These are phyloP conservation scores for Suillus lakei DNA, from an alignment of 768 basidiomycete genomes.

Conservation along the genomic window DNA sequence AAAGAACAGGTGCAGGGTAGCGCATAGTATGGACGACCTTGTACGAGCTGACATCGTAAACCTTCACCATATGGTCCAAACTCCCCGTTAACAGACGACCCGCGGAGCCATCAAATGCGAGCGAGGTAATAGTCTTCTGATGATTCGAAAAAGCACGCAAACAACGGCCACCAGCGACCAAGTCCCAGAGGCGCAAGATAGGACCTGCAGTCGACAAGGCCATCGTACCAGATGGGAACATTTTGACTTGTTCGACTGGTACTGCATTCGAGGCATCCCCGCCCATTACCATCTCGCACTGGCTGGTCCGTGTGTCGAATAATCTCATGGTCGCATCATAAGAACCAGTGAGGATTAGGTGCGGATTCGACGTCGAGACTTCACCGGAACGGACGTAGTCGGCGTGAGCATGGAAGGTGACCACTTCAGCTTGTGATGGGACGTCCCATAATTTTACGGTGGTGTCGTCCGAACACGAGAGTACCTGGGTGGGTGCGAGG, in stretches of 20 bases:
- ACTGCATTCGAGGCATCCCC: constrained; percentile 30
- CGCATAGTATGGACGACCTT: constrained; percentile 99
- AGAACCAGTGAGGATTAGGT: constrained; percentile 88
- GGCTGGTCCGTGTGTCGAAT: constrained; percentile 84
- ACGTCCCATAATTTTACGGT: constrained; percentile 96
- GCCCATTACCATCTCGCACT: constrained; percentile 85
- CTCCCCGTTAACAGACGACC: constrained; percentile 87
- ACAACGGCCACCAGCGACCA: constrained; percentile 90
- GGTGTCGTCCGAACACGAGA: constrained; percentile 96
- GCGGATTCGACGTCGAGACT: constrained; percentile 81
- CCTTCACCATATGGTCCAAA: constrained; percentile 98
- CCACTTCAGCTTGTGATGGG: constrained; percentile 80
- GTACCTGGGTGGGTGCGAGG: constrained; percentile 77
- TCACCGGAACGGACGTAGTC: constrained; percentile 97
- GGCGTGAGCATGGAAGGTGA: constrained; percentile 83
- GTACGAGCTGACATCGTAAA: constrained; percentile 93
- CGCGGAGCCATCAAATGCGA: constrained; percentile 78
- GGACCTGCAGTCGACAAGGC: constrained; percentile 89
- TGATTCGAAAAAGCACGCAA: constrained; percentile 93
- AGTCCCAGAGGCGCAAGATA: constrained; percentile 93
- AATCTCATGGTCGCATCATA: constrained; percentile 92
- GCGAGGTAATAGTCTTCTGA: constrained; percentile 94
- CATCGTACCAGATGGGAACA: constrained; percentile 89
- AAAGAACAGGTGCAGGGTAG: constrained; percentile 91
- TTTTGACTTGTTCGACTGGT: constrained; percentile 91